Conservation (phyloP, 2,329 filamentous ascomycete genomes). For the Aspergillus sp. region DNA sequence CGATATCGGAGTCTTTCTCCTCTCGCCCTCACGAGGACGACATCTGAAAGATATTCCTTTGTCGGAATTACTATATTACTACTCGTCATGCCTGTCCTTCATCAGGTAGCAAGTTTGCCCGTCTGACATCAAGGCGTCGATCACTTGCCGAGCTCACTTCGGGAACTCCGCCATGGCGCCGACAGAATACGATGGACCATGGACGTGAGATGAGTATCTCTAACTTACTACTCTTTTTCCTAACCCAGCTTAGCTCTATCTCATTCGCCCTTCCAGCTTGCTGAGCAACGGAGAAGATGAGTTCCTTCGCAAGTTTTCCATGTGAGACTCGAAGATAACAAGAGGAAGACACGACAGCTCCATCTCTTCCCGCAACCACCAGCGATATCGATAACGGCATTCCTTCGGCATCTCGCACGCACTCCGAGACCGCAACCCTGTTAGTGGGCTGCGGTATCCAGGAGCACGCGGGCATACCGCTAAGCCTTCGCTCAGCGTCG, state of each 20-base stretch:
- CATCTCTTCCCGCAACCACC: neutral
- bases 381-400: neutral
- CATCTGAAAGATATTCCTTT: neutral
- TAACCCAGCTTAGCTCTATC: neutral
- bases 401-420: too few relatives aligned
- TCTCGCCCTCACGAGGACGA: neutral
- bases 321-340: neutral
- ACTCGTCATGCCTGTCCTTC: constrained; percentile 1
- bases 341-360: neutral
- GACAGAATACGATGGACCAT: neutral
- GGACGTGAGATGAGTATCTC: neutral
- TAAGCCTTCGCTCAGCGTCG: too few relatives aligned
- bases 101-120: neutral
- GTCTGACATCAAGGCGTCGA: neutral
- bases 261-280: neutral
- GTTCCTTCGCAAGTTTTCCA: neutral
- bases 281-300: neutral
- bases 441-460: too few relatives aligned
- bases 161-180: neutral
- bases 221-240: neutral
- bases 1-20: constrained; percentile 16
- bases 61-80: constrained; percentile 10
- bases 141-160: neutral
- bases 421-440: too few relatives aligned
- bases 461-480: too few relatives aligned